Evolutionary conservation across 1,284 basidiomycete genomes (phyloP), one percentile per base, ranked within the genome.

Genomic region (Irpex sp.): DNA sequence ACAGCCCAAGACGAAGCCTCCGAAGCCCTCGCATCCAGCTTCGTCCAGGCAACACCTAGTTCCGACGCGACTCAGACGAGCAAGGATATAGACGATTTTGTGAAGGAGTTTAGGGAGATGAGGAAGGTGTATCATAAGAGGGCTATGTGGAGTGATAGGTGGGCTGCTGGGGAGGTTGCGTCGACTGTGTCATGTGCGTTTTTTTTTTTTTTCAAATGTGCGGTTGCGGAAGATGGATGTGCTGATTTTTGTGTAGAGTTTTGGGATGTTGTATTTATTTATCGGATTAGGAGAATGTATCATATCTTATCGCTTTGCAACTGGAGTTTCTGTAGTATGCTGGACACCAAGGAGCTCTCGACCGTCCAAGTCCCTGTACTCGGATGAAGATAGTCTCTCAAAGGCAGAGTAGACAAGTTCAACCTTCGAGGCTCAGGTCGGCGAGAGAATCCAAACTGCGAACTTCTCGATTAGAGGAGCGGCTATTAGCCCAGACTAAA

Each of bases 71-170:
- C 76, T 9, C 62, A 71, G 10, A 77, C 71, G 56, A 79, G 80
- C 33, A 81, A 80, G 61, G 88, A 88, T 51, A 82, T 95, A 21
- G 94, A 96, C 64, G 86, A 90, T 53, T 98, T 97, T 67, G 85
- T 96, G 55, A 85, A 80, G 69, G 87, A 94, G 70, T 96, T 94
- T 78, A 93, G 88, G 71, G 92, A 93, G 59, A 74, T 88, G 48
- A 77, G 94, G 66, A 94, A 93, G 76, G 80, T 83, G 16, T 96
- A 94, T 73, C 94, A 97, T 73, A 95, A 95, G 73, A 81, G 94
- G 33, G 86, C 87, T 3, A 88, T 96, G 72, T 96, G 92, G 90
- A 84, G 87, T 18, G 91, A 94, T 69, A 82, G 90, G 67, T 96
- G 94, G 92, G 78, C 85, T 1, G 80, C 85, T 35, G 92, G 91